Base-by-base conservation (phyloP, 345 rosid genomes). In the Physaria fendleri region DNA sequence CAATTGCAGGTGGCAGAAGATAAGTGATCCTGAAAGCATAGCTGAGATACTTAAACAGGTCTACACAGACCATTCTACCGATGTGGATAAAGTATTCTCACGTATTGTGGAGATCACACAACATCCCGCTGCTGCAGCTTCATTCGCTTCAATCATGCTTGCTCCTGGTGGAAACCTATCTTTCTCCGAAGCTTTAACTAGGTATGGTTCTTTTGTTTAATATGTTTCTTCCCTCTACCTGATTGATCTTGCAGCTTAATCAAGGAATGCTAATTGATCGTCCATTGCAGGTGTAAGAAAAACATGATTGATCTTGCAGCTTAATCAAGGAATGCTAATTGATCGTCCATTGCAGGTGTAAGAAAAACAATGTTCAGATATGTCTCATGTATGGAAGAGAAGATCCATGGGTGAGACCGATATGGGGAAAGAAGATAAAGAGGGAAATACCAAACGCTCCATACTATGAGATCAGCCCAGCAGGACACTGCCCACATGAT, bases 401-500 rank as follows among this genome's bases (percentile, higher is more conserved):
- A 73, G 97, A 92, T 56, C 98, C 98, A 14, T 93, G 97, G 97
- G 97, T 88, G 72, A 82, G 64, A 74, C 99, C 99, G 8, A n/a
- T 88, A 5, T 88, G 95, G 97, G 97, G 89, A 27, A 82, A 66
- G 66, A 75, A 69, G 76, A 88, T 88, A 60, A 93, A 93, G 76
- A 73, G 40, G 38, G 88, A 81, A 71, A 58, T 86, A 4, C 89
- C 95, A 4, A 84, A 83, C 48, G 82, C 94, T 58, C 86, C 89
- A 12, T 88, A 84, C 73, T 93, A 93, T 12, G 89, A 88, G 71
- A 85, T 93, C 76, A 93, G 94, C 72, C 97, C 99, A 8, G 99
- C 99, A 2, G 99, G 99, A 56, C 99, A 93, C 73, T 93, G 99
- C 79, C 99, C 99, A 55, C 99, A 93, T 38, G 97, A 93, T 55